Conservation (phyloP, 1,139 yeast genomes). For the Nakaseomyces glabratus region DNA sequence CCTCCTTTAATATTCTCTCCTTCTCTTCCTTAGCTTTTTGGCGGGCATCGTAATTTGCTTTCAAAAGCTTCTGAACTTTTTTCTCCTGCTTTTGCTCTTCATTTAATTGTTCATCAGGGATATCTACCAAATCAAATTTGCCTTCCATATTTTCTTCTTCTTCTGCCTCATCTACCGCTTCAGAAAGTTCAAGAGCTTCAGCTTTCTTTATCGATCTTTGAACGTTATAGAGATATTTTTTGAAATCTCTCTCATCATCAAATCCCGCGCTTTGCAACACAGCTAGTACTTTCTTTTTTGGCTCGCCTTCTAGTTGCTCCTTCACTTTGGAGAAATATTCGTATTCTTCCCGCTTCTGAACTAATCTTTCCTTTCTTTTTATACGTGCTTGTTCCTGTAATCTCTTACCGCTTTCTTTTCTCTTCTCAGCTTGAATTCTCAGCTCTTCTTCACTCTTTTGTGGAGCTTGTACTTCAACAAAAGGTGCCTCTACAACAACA, state of each 20-base stretch:
- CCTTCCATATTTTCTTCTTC: constrained; percentile 41
- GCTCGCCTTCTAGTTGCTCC: constrained; percentile 42
- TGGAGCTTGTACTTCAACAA: constrained; percentile 50
- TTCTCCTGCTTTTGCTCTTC: constrained; percentile 83
- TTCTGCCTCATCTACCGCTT: constrained; percentile 45
- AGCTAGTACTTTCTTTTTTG: constrained; percentile 36
- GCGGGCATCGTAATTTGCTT: constrained; percentile 85
- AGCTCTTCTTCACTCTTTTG: constrained; percentile 81
- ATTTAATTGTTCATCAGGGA: constrained; percentile 72
- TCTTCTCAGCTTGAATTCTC: constrained; percentile 64
- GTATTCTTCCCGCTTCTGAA: constrained; percentile 73
- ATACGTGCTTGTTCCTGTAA: constrained; percentile 90
- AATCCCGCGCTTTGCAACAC: constrained; percentile 68
- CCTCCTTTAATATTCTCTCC: constrained; percentile 43
- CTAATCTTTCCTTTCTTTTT: constrained; percentile 67
- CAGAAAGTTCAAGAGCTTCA: constrained; percentile 44
- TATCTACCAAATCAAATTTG: constrained; percentile 69
- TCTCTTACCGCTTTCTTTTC: constrained; percentile 79
- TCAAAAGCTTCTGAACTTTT: constrained; percentile 69
- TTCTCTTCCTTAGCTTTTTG: constrained; percentile 75
- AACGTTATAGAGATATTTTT: constrained; percentile 54
- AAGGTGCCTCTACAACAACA: constrained; percentile 75
- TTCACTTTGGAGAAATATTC: constrained; percentile 57
- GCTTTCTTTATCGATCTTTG: constrained; percentile 65
- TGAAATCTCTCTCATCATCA: constrained; percentile 62